Evolutionary conservation across 306 rosid genomes (phyloP).

Genomic region (Vachellia pachyceras): DNA sequence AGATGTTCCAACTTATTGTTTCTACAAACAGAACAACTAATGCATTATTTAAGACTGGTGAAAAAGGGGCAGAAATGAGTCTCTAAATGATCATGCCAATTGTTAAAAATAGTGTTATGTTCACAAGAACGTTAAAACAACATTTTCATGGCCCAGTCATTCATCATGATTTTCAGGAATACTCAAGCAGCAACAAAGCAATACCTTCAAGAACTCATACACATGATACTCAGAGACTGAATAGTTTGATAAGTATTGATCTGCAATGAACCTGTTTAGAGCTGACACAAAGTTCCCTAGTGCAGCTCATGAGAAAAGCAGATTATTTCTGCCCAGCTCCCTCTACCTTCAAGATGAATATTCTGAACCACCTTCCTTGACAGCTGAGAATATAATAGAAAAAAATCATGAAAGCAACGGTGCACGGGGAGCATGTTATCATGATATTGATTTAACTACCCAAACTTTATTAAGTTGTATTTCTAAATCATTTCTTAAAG

Average conservation of each 20-base stretch:
- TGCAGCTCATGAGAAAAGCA: slow-evolving; percentile 52
- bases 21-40: not conserved
- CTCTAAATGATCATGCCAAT: slow-evolving; percentile 19
- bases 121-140: not conserved
- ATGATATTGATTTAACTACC: too few relatives aligned
- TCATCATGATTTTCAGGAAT: slow-evolving; percentile 18
- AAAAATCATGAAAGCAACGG: slow-evolving; percentile 26
- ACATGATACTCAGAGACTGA: slow-evolving; percentile 91
- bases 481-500: too few relatives aligned
- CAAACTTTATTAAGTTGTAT: too few relatives aligned
- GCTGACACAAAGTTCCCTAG: slow-evolving; percentile 92
- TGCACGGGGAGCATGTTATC: too few relatives aligned
- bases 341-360: slow-evolving; percentile 98
- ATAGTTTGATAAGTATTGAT: slow-evolving; percentile 70
- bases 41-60: not conserved
- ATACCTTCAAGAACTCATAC: slow-evolving; percentile 94
- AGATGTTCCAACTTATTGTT: slow-evolving; percentile 6
- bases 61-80: slow-evolving; percentile 9
- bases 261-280: slow-evolving; percentile 88
- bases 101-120: not conserved
- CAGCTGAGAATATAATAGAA: slow-evolving; percentile 59
- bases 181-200: slow-evolving; percentile 27
- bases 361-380: slow-evolving; percentile 96
- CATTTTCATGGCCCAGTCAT: slow-evolving; percentile 13
- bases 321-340: too few relatives aligned